A percentile compares a stretch with the other conserved stretches of the same genome.
Conservation (phyloP, 2,329 filamentous ascomycete genomes). For the Cryphonectria parasitica region DNA sequence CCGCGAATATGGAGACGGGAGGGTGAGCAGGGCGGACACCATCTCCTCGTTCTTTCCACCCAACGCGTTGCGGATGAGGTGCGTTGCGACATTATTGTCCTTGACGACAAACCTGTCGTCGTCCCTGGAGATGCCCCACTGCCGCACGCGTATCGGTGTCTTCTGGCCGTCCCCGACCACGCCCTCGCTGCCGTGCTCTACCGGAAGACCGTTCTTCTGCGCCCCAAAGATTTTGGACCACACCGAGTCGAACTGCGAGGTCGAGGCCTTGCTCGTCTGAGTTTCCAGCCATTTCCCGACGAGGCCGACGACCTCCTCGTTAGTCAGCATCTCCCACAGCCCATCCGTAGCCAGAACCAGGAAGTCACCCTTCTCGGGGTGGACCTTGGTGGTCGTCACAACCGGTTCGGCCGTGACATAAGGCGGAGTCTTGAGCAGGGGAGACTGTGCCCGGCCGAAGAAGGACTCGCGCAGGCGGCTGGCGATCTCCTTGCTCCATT, state of each 20-base stretch:
- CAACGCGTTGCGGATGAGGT: slow-evolving; percentile 91
- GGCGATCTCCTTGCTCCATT: slow-evolving; percentile 88
- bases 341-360: slow-evolving; percentile 96
- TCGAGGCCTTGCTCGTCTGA: slow-evolving; percentile 57
- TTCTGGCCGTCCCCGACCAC: slow-evolving; percentile 70
- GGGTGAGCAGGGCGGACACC: slow-evolving; percentile 86
- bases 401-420: slow-evolving; percentile 97
- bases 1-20: slow-evolving; percentile 88
- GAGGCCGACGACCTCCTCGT: slow-evolving; percentile 95
- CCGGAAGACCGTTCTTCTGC: slow-evolving; percentile 64
- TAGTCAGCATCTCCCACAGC: slow-evolving; percentile 98
- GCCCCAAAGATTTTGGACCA: slow-evolving; percentile 70
- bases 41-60: slow-evolving; percentile 93
- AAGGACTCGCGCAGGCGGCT: slow-evolving; percentile 81
- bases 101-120: slow-evolving; percentile 87
- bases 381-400: slow-evolving; percentile 88
- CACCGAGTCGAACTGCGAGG: slow-evolving; percentile 68
- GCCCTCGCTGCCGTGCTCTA: slow-evolving; percentile 64
- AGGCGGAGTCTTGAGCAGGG: slow-evolving; percentile 83
- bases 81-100: slow-evolving; percentile 95
- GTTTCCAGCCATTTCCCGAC: slow-evolving; percentile 96
- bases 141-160: slow-evolving; percentile 83
- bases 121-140: slow-evolving; percentile 82
- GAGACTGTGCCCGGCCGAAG: slow-evolving; percentile 80
- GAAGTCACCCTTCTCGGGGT: slow-evolving; percentile 90